Base-by-base conservation (phyloP, 169 alveolate genomes). In the Plasmodium chabaudi region DNA sequence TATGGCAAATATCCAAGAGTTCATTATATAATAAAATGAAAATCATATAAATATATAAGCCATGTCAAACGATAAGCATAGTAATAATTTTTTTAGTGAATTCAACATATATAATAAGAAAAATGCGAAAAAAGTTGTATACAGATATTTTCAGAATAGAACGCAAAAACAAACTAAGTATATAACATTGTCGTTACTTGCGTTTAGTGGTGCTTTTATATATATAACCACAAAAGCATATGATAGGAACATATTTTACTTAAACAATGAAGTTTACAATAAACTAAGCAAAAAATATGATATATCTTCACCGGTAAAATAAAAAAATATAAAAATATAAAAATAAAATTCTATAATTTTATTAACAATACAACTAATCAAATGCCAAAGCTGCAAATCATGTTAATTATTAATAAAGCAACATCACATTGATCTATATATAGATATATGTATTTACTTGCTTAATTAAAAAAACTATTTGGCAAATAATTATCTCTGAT, bases 111-210 rank as follows among this genome's bases (percentile, higher is more conserved):
- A 84, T 72, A 69, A 84, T 84, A 84, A 70, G 53, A 84, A 84
- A 46, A 84, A 84, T 72, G 49, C 91, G 61, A 84, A 84, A 70
- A 84, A 84, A 84, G 73, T 70, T 49, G 68, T 84, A 5, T 84
- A 84, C 70, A 84, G 91, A 59, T 84, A 84, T 47, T 84, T 84
- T 63, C 91, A 84, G 46, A 84, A 84, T 57, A 84, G 91, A 70
- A 84, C 91, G 5, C 91, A 56, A 55, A 84, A 84, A 51, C 91
- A 84, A 55, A 84, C 91, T 6, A 84, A 84, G 68, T 84, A 84
- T 69, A 84, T 84, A 55, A 84, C 91, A 49, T 63, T 55, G 12
- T 55, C 87, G n/a, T 44, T 84, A 34, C 86, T 84, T 25, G 91
- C 57, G 21, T 46, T 84, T 63, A 84, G 91, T 47, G 91, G 91